phyloP scores from a whole-genome alignment of 108 stramenopile species.

The Fistulifera solaris region DNA sequence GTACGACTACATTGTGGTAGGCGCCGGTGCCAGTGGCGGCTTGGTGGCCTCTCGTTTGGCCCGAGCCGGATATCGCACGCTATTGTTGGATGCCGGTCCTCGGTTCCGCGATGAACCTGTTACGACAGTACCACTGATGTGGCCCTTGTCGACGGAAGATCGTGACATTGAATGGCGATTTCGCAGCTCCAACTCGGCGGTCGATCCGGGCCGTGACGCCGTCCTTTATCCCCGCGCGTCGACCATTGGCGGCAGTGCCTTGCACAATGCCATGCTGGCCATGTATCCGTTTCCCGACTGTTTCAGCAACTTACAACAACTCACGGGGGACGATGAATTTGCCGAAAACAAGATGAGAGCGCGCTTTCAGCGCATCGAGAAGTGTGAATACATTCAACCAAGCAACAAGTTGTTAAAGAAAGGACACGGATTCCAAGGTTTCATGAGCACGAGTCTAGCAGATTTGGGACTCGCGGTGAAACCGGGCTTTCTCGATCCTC shows the following conservation, averaged over 20 bases:
- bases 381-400: background rate
- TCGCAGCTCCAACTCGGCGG: background rate
- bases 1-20: slow-evolving; percentile 66
- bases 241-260: background rate
- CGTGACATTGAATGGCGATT: background rate
- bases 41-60: slow-evolving; percentile 54
- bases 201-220: background rate
- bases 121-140: background rate
- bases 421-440: slow-evolving; percentile 1
- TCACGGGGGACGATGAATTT: slow-evolving; percentile 2
- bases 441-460: background rate
- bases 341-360: background rate
- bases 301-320: background rate
- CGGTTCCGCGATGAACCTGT: background rate
- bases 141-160: slow-evolving; percentile 5
- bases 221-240: slow-evolving; percentile 11
- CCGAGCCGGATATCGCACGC: slow-evolving; percentile 2
- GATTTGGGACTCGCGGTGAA: background rate
- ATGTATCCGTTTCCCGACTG: slow-evolving; percentile 1
- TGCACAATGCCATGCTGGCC: slow-evolving; percentile 2
- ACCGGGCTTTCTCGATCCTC: background rate
- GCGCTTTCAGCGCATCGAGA: background rate
- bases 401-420: background rate
- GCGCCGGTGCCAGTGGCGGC: slow-evolving; percentile 64
- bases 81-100: slow-evolving; percentile 10